Evolutionary conservation across 345 rosid species (phyloP), one percentile per base, ranked within the genome.

Genomic region (Populus deltoides): DNA sequence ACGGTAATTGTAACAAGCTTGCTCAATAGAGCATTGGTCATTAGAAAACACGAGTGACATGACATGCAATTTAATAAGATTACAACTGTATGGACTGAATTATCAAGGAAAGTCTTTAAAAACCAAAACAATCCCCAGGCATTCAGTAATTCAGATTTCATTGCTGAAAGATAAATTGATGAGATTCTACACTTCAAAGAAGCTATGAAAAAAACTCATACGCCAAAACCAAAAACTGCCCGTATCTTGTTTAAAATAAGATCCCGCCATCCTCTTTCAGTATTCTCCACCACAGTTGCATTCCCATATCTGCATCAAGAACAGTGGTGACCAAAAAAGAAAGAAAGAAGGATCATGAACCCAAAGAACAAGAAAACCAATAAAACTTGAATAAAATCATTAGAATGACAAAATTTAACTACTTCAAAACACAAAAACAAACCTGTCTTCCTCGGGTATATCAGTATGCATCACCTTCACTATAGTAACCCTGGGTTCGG

Each of bases 201-300:
- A 45, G 12, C 16, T 11, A 71, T 39, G 18, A 6, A 33, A 68
- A 65, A 18, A 4, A 25, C 66, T 82, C 80, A 82, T 22, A 82
- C 79, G 78, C 81, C 98, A 86, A 93, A 96, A 76, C 98, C 97
- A 68, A 96, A 93, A 74, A 91, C 93, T 8, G 98, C 94, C 10
- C 97, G 90, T 78, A 96, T 92, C 89, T 83, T 91, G 39, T 96
- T 86, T 88, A 96, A 91, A 53, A 93, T 96, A 45, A 90, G 93
- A 83, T 92, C 94, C 69, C 95, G 86, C 99, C 99, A 93, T 76
- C 99, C 98, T 84, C 97, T 90, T 90, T 96, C 95, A 0, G 98
- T 96, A 87, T 93, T 96, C 82, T 92, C 98, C 84, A 84, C 97
- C 77, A 96, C 97, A 33, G 97, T 96, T 1, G 95, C 89, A 85